Percentiles rank a stretch among this genome's conserved stretches.
phyloP scores from a whole-genome alignment of 768 basidiomycete species.

The Baorangia bicolor region DNA sequence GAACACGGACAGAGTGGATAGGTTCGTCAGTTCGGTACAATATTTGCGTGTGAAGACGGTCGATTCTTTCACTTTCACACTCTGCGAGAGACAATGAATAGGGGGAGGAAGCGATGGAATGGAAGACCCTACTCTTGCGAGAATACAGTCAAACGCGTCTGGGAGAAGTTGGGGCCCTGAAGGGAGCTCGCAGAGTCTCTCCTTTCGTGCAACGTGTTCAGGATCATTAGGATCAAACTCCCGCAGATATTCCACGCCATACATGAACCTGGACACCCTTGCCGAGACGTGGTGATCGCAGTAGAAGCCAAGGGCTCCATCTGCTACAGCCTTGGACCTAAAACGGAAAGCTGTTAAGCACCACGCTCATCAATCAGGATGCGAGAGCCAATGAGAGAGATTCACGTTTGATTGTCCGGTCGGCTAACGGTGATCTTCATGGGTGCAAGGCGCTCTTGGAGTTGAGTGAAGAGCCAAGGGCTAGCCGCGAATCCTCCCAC shows the following conservation, averaged over 20 bases:
- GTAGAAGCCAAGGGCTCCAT: slow-evolving; percentile 82
- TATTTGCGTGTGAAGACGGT: slow-evolving; percentile 81
- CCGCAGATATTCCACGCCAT: slow-evolving; percentile 77
- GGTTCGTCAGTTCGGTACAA: slow-evolving; percentile 75
- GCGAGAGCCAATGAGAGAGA: slow-evolving; percentile 10
- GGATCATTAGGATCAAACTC: slow-evolving; percentile 63
- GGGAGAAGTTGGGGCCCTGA: slow-evolving; percentile 76
- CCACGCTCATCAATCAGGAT: neutral
- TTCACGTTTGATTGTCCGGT: slow-evolving; percentile 78
- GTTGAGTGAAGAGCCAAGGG: slow-evolving; percentile 74
- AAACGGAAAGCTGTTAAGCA: slow-evolving; percentile 4
- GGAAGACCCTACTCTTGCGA: slow-evolving; percentile 53
- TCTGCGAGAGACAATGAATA: slow-evolving; percentile 36
- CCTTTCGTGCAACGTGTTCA: slow-evolving; percentile 63
- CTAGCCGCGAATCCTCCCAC: slow-evolving; percentile 85
- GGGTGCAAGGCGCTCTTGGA: slow-evolving; percentile 64
- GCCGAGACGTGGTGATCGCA: slow-evolving; percentile 83
- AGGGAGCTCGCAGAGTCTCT: slow-evolving; percentile 70
- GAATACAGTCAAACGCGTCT: slow-evolving; percentile 81
- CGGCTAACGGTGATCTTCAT: slow-evolving; percentile 62
- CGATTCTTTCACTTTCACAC: slow-evolving; percentile 76
- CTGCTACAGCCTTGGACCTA: slow-evolving; percentile 83
- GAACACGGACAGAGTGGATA: slow-evolving; percentile 74
- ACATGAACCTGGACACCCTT: slow-evolving; percentile 77
- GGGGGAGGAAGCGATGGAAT: neutral